A percentile compares a stretch with the other conserved stretches of the same genome.
Evolutionary conservation across 139 green algal species (phyloP).

Genomic region (Chlorella sorokiniana): DNA sequence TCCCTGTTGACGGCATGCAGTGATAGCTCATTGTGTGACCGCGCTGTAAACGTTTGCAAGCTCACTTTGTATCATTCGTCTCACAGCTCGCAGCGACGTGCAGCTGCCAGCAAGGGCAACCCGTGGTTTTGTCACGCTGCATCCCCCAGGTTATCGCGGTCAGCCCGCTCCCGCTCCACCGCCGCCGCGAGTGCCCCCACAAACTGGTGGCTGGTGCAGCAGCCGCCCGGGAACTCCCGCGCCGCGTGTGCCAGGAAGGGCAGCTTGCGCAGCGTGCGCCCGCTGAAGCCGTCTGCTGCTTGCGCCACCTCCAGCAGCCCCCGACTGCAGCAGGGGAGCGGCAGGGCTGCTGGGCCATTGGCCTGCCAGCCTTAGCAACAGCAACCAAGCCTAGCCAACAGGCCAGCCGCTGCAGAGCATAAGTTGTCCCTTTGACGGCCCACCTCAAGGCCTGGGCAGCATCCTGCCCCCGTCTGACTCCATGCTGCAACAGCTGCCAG

Average conservation of each 20-base stretch:
- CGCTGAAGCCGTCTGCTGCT: conserved; percentile 70
- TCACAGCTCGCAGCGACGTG: neutral
- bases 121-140: neutral
- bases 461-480: neutral
- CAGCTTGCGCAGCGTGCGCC: conserved; percentile 77
- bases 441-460: no score
- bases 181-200: conserved; percentile 14
- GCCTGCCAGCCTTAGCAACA: no score
- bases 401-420: no score
- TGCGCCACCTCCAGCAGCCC: conserved; percentile 51
- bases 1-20: no score
- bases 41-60: neutral
- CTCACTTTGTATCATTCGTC: no score
- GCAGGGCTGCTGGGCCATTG: no score
- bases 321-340: neutral
- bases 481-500: conserved; percentile 10
- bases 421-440: no score
- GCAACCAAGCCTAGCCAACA: no score
- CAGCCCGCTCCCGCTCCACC: conserved; percentile 20
- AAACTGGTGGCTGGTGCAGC: conserved; percentile 16
- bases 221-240: conserved; percentile 7
- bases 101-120: neutral
- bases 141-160: neutral
- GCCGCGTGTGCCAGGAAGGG: conserved; percentile 79
- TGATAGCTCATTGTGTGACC: no score